phyloP scores from a whole-genome alignment of 1,284 basidiomycete species.

The Boletellus sp. region DNA sequence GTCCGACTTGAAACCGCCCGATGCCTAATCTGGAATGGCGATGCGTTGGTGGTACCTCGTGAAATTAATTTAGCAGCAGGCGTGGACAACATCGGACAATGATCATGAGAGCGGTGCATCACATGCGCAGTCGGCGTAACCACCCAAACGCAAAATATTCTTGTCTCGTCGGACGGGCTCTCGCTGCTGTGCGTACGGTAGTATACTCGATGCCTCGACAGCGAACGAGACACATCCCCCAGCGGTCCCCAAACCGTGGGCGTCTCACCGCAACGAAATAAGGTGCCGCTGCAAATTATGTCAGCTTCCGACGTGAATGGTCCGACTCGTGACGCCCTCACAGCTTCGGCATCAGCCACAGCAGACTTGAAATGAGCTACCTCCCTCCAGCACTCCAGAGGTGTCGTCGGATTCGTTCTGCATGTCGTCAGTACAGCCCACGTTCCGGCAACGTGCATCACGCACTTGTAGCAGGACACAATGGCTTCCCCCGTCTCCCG shows the following conservation, averaged over 20 bases:
- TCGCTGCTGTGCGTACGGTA: too few relatives aligned
- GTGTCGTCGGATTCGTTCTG: constrained; percentile 56
- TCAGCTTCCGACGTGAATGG: constrained; percentile 11
- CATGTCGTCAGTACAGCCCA: constrained; percentile 5
- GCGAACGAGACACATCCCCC: too few relatives aligned
- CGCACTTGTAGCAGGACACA: constrained; percentile 68
- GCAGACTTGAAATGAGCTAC: constrained; percentile 71
- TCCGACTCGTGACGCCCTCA: constrained; percentile 27
- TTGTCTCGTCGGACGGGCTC: too few relatives aligned
- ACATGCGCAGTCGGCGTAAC: too few relatives aligned
- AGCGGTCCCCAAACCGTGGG: background rate
- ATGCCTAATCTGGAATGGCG: constrained; percentile 28
- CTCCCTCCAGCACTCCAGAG: constrained; percentile 77
- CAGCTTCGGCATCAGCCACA: constrained; percentile 65
- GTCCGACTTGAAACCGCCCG: constrained; percentile 36
- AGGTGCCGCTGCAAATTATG: constrained; percentile 25
- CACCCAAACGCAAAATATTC: too few relatives aligned
- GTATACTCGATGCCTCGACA: too few relatives aligned
- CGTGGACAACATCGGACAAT: constrained; percentile 19
- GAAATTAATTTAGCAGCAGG: constrained; percentile 22
- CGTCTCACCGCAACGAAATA: constrained; percentile 25
- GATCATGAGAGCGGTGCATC: constrained; percentile 21
- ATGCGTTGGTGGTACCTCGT: constrained; percentile 20
- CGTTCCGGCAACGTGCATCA: background rate
- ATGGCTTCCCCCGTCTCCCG: constrained; percentile 58